phyloP scores from a whole-genome alignment of 352 stramenopile genomes.

The Phytophthora hibernalis region DNA sequence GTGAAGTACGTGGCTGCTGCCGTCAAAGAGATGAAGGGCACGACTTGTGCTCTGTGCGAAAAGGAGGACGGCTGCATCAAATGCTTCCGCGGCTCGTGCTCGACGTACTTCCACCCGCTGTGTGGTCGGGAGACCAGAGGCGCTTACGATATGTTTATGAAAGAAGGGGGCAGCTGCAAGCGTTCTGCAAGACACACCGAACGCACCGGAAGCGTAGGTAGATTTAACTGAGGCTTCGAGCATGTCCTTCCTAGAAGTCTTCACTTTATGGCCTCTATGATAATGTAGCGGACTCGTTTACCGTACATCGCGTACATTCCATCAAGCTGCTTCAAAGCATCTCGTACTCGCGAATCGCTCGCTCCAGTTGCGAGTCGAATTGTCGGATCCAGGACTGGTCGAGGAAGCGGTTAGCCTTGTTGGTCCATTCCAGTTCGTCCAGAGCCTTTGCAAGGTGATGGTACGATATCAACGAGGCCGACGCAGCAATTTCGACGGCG shows the following conservation, averaged over 20 bases:
- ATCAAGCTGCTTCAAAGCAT: constrained; percentile 68
- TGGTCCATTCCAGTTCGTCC: constrained; percentile 70
- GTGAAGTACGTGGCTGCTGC: constrained; percentile 79
- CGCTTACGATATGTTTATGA: constrained; percentile 92
- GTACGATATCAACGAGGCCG: constrained; percentile 42
- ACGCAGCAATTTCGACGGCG: constrained; percentile 22
- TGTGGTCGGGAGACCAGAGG: constrained; percentile 85
- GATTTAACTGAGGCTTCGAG: constrained; percentile 37
- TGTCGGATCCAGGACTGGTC: constrained; percentile 81
- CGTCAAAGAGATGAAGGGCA: constrained; percentile 68
- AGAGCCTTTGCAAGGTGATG: constrained; percentile 60
- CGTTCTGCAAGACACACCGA: constrained; percentile 84
- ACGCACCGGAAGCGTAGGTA: constrained; percentile 56
- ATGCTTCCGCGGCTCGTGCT: constrained; percentile 75
- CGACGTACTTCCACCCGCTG: constrained; percentile 81
- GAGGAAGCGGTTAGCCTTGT: constrained; percentile 81
- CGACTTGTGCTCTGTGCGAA: constrained; percentile 70
- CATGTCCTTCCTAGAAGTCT: constrained; percentile 39
- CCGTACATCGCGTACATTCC: constrained; percentile 8
- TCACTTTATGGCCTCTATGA: constrained; percentile 41
- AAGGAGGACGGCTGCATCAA: constrained; percentile 84
- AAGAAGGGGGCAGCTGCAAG: constrained; percentile 83
- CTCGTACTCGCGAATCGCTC: constrained; percentile 73
- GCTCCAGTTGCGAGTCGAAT: constrained; percentile 85
- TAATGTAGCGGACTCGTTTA: constrained; percentile 44